Evolutionary conservation across 306 rosid genomes (phyloP).

Genomic region (Medicago ruthenica): DNA sequence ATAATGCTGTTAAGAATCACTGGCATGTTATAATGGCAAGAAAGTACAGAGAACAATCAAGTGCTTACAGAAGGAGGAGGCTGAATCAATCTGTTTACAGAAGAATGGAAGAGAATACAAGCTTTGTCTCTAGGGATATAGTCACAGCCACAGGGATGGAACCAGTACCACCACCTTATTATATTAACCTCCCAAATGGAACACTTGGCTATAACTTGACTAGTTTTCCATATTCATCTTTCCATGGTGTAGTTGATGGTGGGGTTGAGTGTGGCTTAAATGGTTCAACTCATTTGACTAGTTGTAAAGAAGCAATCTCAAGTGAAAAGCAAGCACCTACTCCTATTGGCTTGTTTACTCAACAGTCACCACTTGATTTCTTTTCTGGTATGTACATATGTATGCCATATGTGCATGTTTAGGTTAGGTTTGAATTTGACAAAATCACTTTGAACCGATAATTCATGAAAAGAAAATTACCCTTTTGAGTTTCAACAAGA

Average conservation of each 20-base stretch:
- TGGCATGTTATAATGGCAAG: conserved; percentile 99
- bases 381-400: conserved; percentile 55
- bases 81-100: conserved; percentile 67
- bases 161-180: conserved; percentile 37
- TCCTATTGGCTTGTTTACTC: conserved; percentile 46
- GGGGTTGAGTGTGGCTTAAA: conserved; percentile 53
- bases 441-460: background rate
- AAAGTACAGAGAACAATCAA: conserved; percentile 88
- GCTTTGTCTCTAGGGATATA: conserved; percentile 44
- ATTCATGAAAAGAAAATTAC: too few species aligned
- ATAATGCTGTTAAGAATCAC: conserved; percentile 96
- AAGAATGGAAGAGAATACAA: conserved; percentile 62
- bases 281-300: conserved; percentile 6
- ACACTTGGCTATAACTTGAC: conserved; percentile 27
- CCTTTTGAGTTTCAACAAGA: too few species aligned
- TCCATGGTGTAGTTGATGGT: conserved; percentile 47
- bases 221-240: conserved; percentile 50
- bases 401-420: background rate
- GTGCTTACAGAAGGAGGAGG: conserved; percentile 87
- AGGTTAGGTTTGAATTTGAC: background rate
- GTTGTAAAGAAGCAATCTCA: conserved; percentile 50
- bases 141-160: background rate
- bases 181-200: conserved; percentile 43
- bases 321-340: conserved; percentile 45
- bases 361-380: conserved; percentile 59